Evolutionary conservation across 179 eudicot genomes (phyloP), one percentile per base, ranked within the genome.

Genomic region (Gypsophila paniculata): DNA sequence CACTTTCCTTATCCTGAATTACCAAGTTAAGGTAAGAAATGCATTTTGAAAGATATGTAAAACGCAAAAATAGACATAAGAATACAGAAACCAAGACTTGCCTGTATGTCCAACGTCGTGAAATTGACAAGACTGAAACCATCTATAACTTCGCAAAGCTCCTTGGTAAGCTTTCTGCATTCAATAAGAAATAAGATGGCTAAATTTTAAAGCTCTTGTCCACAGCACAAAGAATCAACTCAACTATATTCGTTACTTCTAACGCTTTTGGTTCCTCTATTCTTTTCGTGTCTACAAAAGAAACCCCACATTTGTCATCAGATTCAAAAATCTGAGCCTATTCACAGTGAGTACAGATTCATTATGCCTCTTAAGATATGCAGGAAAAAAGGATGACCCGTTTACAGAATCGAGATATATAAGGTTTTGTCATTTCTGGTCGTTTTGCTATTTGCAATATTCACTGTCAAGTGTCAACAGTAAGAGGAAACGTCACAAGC

Each of bases 101-200:
- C 99, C 94, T 94, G 99, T 75, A 94, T 91, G 83, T 92, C 99
- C 78, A 94, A 79, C 26, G 99, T 91, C 23, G 90, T 80, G 76
- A 94, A 94, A 78, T 88, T 83, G 75, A 94, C 99, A 21, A 94
- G 85, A 71, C 89, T 76, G 72, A 76, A 90, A 67, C 82, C 82
- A 70, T 92, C 97, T 59, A 94, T 65, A 25, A 94, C 90, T 57
- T 88, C 97, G 65, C 99, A 94, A 13, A 94, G 84, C 79, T 87
- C 95, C 84, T 91, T 90, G 21, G 96, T 91, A 39, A 94, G 86
- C 82, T 94, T 90, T 84, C 99, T 94, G 86, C 78, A 80, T 36
- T 13, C 66, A 52, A 6, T 25, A 4, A 29, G 34, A 29, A 29
- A 1, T 22, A 57, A 29, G 46, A 21, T 0, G 18, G 26, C 62